phyloP scores from a whole-genome alignment of 2,329 filamentous ascomycete species.

The Ophiocordyceps robertsii region DNA sequence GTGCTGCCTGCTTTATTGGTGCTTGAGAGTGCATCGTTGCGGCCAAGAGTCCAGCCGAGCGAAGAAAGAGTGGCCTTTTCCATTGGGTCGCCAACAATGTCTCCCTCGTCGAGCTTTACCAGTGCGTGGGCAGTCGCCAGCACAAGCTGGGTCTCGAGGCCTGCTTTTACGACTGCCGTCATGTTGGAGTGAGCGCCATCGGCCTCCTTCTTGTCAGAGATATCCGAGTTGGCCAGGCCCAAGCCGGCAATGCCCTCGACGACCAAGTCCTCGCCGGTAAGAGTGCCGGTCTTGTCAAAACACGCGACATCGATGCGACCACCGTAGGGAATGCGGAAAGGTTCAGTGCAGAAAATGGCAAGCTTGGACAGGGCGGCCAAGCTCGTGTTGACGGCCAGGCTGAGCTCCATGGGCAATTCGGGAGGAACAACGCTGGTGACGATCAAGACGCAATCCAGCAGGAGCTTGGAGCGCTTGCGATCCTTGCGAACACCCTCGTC shows the following conservation, averaged over 20 bases:
- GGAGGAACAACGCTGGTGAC: conserved; percentile 97
- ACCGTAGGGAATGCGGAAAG: conserved; percentile 93
- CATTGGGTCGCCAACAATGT: conserved; percentile 97
- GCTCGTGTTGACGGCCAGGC: conserved; percentile 93
- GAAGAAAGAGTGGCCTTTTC: conserved; percentile 88
- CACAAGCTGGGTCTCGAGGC: conserved; percentile 77
- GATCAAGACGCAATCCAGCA: conserved; percentile 94
- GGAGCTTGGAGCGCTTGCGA: conserved; percentile 90
- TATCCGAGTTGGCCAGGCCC: conserved; percentile 53
- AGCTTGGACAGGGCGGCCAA: conserved; percentile 86
- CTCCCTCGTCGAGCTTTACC: conserved; percentile 91
- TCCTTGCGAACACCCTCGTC: conserved; percentile 88
- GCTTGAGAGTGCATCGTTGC: conserved; percentile 69
- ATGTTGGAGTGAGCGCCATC: conserved; percentile 78
- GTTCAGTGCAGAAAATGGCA: conserved; percentile 97
- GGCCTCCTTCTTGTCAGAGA: conserved; percentile 50
- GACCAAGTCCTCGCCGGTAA: conserved; percentile 92
- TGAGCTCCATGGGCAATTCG: conserved; percentile 95
- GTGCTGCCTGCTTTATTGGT: conserved; percentile 24
- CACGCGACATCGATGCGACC: conserved; percentile 92
- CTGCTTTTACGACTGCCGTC: conserved; percentile 54
- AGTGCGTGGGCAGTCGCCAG: conserved; percentile 90
- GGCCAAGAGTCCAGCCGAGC: conserved; percentile 85
- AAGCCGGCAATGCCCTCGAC: conserved; percentile 94
- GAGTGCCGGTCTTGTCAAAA: conserved; percentile 95